phyloP scores from a whole-genome alignment of 164 flowering plant species.

The Nymphaea colorata region DNA sequence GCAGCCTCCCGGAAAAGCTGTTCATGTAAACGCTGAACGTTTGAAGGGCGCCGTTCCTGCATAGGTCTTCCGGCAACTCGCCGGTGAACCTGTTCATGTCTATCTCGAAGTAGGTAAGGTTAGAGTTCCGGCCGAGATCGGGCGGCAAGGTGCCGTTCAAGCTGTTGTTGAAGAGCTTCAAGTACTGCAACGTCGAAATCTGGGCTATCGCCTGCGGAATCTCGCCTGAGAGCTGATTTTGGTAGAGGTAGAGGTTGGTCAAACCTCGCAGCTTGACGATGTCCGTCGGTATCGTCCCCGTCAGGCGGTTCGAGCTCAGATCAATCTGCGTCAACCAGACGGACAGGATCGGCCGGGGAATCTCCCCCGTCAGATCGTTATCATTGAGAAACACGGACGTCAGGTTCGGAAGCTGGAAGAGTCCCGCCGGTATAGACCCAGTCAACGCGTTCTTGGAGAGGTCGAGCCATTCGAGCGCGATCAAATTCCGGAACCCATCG shows the following conservation, averaged over 20 bases:
- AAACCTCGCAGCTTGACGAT: conserved; percentile 34
- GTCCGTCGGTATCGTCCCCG: conserved; percentile 47
- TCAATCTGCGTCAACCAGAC: conserved; percentile 31
- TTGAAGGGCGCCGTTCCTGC: conserved; percentile 20
- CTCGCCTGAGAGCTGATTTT: conserved; percentile 33
- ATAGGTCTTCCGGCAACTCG: conserved; percentile 30
- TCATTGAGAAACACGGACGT: conserved; percentile 21
- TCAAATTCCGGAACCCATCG: conserved; percentile 15
- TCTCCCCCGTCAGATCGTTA: conserved; percentile 45
- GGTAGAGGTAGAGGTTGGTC: conserved; percentile 18
- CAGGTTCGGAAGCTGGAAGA: conserved; percentile 46
- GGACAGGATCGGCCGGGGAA: conserved; percentile 30
- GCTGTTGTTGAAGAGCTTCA: conserved; percentile 33
- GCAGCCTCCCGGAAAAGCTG: conserved; percentile 44
- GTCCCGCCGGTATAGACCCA: conserved; percentile 13
- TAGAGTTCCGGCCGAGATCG: conserved; percentile 37
- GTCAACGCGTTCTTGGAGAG: conserved; percentile 14
- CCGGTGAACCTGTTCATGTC: conserved; percentile 29
- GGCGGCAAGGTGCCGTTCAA: conserved; percentile 41
- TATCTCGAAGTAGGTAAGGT: conserved; percentile 30
- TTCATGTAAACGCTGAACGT: conserved; percentile 46
- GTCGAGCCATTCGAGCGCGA: conserved; percentile 33
- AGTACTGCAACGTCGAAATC: conserved; percentile 17
- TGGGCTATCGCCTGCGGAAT: conserved; percentile 31
- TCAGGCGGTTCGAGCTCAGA: conserved; percentile 36